Percentiles rank a stretch among this genome's conserved stretches.
Evolutionary conservation across 495 filamentous ascomycete genomes (phyloP).

Genomic region (Sphaerosporella brunnea): DNA sequence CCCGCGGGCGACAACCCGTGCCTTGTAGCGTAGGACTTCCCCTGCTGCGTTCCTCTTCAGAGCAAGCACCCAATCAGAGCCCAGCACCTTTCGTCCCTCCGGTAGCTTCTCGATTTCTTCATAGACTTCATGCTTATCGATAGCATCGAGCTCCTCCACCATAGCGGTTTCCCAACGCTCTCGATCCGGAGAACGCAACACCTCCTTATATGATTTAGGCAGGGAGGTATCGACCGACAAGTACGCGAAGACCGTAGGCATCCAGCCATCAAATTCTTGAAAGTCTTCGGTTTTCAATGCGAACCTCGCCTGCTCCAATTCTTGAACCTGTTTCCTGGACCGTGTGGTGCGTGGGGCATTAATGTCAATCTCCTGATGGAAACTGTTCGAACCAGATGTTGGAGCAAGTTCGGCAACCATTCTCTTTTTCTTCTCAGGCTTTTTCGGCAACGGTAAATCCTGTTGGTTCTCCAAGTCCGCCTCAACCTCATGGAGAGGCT

Average conservation of each 20-base stretch:
- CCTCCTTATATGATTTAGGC: not conserved
- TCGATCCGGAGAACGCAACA: not conserved
- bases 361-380: not conserved
- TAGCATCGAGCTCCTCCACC: not conserved
- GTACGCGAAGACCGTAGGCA: not conserved
- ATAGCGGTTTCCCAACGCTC: not conserved
- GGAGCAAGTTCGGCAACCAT: too few species aligned
- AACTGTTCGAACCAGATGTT: not conserved
- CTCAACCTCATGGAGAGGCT: not conserved
- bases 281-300: not conserved
- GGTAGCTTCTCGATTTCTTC: not conserved
- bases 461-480: too few species aligned
- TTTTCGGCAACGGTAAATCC: too few species aligned
- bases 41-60: slow-evolving; percentile 1
- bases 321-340: too few species aligned
- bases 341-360: too few species aligned
- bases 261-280: not conserved
- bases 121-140: not conserved
- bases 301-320: too few species aligned
- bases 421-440: too few species aligned
- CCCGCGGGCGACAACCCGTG: slow-evolving; percentile 3
- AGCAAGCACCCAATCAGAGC: not conserved
- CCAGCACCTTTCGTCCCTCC: not conserved
- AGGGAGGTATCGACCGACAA: not conserved
- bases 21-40: slow-evolving; percentile 6